phyloP scores from a whole-genome alignment of 1,284 basidiomycete genomes.

The Trametes sp. region DNA sequence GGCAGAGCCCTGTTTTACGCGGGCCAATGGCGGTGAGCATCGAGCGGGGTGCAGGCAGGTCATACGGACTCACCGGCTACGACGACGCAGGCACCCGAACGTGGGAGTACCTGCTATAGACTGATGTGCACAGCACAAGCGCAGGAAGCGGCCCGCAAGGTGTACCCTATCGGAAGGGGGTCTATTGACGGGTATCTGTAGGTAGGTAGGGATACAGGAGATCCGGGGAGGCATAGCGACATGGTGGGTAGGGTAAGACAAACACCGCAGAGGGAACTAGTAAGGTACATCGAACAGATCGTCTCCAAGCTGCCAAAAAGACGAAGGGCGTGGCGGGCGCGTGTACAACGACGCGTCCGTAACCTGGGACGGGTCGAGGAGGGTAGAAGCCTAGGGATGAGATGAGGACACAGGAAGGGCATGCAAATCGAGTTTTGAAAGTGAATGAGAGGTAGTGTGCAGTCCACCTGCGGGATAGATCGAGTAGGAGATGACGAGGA shows the following conservation, averaged over 20 bases:
- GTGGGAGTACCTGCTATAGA: background rate
- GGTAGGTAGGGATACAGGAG: conserved; percentile 10
- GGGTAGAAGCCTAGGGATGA: background rate
- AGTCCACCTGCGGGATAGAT: background rate
- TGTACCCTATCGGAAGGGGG: background rate
- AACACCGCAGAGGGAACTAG: conserved; percentile 16
- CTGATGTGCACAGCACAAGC: background rate
- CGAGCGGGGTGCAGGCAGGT: background rate
- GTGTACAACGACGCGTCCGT: background rate
- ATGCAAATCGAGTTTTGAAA: background rate
- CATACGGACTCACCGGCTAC: conserved; percentile 8
- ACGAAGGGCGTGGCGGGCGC: background rate
- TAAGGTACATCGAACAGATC: conserved; percentile 18
- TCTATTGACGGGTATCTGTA: conserved; percentile 9
- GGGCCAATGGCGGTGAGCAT: conserved; percentile 11
- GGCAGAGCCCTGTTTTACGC: conserved; percentile 7
- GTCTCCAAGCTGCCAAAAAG: background rate
- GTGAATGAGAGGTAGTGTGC: background rate
- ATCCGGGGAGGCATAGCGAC: conserved; percentile 10
- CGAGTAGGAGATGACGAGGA: background rate
- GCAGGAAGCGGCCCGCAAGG: background rate
- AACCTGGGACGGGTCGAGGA: background rate
- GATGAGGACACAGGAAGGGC: background rate
- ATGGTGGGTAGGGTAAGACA: conserved; percentile 16
- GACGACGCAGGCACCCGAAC: background rate